Evolutionary conservation across 1,284 basidiomycete genomes (phyloP), one percentile per base, ranked within the genome.

Genomic region (Ceratobasidium sp.): DNA sequence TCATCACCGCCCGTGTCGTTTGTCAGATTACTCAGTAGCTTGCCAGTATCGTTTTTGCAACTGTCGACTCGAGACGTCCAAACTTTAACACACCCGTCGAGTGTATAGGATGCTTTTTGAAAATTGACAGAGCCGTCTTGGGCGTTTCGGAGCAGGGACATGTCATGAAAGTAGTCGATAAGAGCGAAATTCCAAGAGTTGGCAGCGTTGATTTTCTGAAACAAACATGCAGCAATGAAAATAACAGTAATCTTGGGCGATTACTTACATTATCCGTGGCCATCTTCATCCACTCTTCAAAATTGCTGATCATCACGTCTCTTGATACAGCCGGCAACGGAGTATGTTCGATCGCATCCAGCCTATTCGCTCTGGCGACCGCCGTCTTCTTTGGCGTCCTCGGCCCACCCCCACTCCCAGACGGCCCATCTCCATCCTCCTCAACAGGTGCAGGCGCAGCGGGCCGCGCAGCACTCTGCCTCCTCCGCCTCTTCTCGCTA

Each of bases 271-370:
- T 98, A 81, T 98, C 98, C 6, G 97, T 98, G 0, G 96, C 96
- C 90, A 99, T 92, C 86, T 98, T 99, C 97, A 99, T 99, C 97
- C 98, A 99, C 81, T 99, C 96, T 81, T 99, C 97, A 80, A 92
- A 96, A 79, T 96, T 96, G 48, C 89, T 92, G 82, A 86, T 93
- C 89, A 94, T 93, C 39, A 94, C 88, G 79, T 95, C 93, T 78
- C 91, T 82, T 0, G 89, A 85, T 16, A 90, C 87, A 43, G 89
- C 86, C 39, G 89, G 87, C 16, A 83, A 83, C 0, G 87, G 86
- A 1, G 88, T 86, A 74, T 88, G 86, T 16, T 87, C 85, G 1
- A 88, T 87, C 24, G 89, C 85, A 74, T 88, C 87, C 9, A 92
- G 85, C 74, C 87, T 88, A 51, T 75, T 78, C 19, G 76, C 76